Evolutionary conservation across 352 stramenopile genomes (phyloP).

Genomic region (Phytophthora cactorum): DNA sequence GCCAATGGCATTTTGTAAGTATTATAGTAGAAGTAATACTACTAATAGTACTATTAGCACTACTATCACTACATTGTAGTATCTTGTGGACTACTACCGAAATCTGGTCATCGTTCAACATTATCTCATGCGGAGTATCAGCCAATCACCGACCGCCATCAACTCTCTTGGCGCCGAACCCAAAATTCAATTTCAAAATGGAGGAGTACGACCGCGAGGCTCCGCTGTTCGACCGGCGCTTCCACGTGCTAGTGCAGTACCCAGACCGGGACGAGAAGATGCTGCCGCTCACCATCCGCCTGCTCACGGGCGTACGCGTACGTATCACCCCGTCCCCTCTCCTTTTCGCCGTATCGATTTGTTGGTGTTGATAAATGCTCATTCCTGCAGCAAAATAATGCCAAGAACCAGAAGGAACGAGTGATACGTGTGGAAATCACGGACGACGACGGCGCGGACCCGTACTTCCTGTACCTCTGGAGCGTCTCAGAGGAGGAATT

Average conservation of each 20-base stretch:
- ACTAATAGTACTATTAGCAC: no score
- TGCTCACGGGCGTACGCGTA: constrained; percentile 80
- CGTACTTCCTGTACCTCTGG: constrained; percentile 93
- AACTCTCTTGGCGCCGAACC: constrained; percentile 14
- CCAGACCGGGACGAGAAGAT: constrained; percentile 84
- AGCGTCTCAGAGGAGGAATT: constrained; percentile 96
- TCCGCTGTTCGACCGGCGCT: constrained; percentile 85
- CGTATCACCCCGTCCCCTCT: constrained; percentile 10
- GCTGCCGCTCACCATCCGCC: constrained; percentile 71
- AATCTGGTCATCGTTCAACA: no score
- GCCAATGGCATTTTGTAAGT: no score
- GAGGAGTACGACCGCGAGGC: constrained; percentile 80
- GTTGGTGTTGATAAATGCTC: no score
- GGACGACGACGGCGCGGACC: constrained; percentile 90
- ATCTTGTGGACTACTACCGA: no score
- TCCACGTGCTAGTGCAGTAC: constrained; percentile 86
- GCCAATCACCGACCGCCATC: not conserved
- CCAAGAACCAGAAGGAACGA: constrained; percentile 85
- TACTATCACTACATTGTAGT: no score
- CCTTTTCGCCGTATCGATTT: not conserved
- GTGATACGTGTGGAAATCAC: constrained; percentile 95
- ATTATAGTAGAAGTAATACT: no score
- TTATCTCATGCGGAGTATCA: not conserved
- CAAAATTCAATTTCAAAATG: constrained; percentile 44
- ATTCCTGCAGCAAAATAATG: constrained; percentile 63